phyloP scores from a whole-genome alignment of 73 alveolate species.

The Paramecium tetraurelia region DNA sequence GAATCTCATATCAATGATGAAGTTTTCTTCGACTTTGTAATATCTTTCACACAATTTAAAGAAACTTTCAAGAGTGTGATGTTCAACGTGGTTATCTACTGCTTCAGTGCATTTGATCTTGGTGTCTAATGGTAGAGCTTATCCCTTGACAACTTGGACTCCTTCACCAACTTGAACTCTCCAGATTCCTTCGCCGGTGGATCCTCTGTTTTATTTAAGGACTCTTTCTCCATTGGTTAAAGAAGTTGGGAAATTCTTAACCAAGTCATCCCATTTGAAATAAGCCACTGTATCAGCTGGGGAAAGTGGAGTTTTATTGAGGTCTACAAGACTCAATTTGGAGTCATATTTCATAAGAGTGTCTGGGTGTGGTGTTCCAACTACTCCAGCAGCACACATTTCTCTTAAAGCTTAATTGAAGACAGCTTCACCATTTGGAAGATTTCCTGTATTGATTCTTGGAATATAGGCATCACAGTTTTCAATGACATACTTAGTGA shows the following conservation, averaged over 20 bases:
- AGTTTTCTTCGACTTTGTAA: not conserved
- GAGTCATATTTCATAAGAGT: conserved; percentile 10
- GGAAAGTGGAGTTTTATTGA: conserved; percentile 23
- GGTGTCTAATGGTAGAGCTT: conserved; percentile 15
- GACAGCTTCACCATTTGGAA: conserved; percentile 33
- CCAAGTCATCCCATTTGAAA: not conserved
- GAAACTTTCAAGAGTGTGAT: conserved; percentile 28
- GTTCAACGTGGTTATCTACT: conserved; percentile 33
- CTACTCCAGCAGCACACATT: conserved; percentile 28
- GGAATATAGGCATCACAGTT: conserved; percentile 46
- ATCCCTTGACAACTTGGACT: not conserved
- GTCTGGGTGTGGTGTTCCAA: conserved; percentile 51
- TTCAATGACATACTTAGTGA: conserved; percentile 39
- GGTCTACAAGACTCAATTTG: conserved; percentile 12
- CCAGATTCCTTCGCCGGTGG: conserved; percentile 38
- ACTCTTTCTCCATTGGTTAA: conserved; percentile 36
- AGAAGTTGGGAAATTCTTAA: not conserved
- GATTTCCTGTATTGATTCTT: conserved; percentile 44
- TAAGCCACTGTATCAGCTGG: conserved; percentile 26
- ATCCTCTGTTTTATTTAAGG: conserved; percentile 33
- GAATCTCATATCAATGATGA: conserved; percentile 20
- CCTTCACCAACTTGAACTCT: conserved; percentile 30
- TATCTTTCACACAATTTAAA: conserved; percentile 25
- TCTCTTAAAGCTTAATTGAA: not conserved
- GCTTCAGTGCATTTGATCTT: conserved; percentile 44